phyloP scores from a whole-genome alignment of 345 rosid genomes.

The Arabidopsis thaliana region DNA sequence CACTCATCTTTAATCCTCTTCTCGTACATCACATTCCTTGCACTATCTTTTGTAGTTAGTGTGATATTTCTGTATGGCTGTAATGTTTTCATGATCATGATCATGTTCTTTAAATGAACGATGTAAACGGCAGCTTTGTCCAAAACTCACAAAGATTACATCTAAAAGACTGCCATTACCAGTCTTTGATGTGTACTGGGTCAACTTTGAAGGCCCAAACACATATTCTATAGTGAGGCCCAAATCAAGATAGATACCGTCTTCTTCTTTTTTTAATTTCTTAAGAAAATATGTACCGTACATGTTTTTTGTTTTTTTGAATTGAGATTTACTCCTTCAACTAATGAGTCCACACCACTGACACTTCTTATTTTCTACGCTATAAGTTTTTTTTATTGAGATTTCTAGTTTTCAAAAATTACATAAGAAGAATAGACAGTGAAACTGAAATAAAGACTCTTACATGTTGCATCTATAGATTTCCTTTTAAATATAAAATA shows the following conservation, averaged over 20 bases:
- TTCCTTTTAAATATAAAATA: not conserved
- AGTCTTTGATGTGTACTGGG: conserved; percentile 4
- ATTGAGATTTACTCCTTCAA: conserved; percentile 9
- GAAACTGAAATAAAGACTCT: not conserved
- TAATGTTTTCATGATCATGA: conserved; percentile 3
- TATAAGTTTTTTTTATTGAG: not conserved
- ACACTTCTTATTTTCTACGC: conserved; percentile 9
- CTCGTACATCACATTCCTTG: not conserved
- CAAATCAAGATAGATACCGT: not conserved
- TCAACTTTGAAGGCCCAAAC: conserved; percentile 28
- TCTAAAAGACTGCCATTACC: not conserved
- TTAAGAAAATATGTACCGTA: not conserved
- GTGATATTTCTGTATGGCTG: conserved; percentile 25
- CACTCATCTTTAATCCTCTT: conserved; percentile 25
- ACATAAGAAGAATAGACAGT: not conserved
- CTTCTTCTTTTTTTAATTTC: not conserved
- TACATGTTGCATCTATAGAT: not conserved
- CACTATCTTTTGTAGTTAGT: conserved; percentile 10
- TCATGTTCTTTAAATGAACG: conserved; percentile 21
- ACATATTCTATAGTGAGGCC: not conserved
- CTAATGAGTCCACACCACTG: conserved; percentile 21
- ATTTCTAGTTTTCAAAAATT: not conserved
- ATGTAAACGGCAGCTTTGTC: conserved; percentile 16
- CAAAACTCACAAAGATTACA: conserved; percentile 7
- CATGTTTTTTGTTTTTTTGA: not conserved